Percentiles rank a stretch among this genome's conserved stretches.
Conservation (phyloP, 306 rosid species). For the Sicyos edulis region DNA sequence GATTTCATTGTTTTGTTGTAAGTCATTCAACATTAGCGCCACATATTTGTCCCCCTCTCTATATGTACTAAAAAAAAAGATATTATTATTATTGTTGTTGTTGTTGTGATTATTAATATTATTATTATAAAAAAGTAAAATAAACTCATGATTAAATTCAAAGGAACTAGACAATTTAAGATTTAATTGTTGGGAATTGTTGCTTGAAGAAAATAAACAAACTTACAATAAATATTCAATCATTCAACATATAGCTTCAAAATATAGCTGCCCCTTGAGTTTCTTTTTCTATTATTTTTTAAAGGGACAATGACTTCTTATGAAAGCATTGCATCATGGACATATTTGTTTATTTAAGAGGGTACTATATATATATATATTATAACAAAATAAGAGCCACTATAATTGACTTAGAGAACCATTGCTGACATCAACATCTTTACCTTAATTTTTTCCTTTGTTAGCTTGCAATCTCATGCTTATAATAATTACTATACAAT, state of each 20-base stretch:
- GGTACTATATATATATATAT: neutral
- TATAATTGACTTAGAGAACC: constrained; percentile 10
- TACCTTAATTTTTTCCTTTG: neutral
- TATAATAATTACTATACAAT: neutral
- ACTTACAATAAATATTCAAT: constrained; percentile 1
- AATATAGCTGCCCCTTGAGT: neutral
- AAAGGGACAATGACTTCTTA: neutral
- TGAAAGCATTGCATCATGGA: constrained; percentile 18
- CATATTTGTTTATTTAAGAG: no score
- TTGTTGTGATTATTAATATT: no score
- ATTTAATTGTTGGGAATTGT: neutral
- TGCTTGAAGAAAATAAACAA: neutral
- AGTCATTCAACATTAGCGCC: no score
- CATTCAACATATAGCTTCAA: neutral
- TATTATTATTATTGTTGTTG: no score
- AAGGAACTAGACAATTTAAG: neutral
- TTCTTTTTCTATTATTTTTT: neutral
- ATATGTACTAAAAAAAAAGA: no score
- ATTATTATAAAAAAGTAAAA: no score
- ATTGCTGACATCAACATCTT: neutral
- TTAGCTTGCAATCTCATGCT: neutral
- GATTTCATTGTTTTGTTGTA: no score
- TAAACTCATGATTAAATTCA: neutral
- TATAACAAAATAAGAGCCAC: neutral
- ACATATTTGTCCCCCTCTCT: no score